A percentile compares a stretch with the other conserved stretches of the same genome.
These are phyloP conservation scores for Podila epigama DNA, from an alignment of 192 early-diverging fungal genomes.

Conservation along the genomic window DNA sequence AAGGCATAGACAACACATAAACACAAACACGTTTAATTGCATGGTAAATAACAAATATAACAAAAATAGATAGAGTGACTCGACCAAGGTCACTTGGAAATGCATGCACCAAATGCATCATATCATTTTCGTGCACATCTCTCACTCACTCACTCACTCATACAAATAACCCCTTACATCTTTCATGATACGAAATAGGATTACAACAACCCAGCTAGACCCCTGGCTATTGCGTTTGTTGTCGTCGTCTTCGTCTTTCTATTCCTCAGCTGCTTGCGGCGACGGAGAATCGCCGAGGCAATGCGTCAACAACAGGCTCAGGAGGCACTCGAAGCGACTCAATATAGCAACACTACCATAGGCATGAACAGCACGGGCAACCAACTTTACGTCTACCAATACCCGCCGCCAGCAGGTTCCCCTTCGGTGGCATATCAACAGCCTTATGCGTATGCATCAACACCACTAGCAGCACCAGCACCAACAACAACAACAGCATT, in stretches of 20 bases:
- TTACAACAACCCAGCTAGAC: background rate
- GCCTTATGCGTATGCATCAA: background rate
- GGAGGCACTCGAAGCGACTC: background rate
- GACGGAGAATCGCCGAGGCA: background rate
- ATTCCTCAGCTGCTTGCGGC: conserved; percentile 6
- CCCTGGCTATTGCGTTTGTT: conserved; percentile 9
- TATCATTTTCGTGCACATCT: too few species aligned
- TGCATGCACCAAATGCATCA: too few species aligned
- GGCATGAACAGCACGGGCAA: background rate
- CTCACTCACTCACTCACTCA: too few species aligned
- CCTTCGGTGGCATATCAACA: background rate
- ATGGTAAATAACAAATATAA: too few species aligned
- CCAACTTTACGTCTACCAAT: conserved; percentile 5
- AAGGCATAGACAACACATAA: too few species aligned
- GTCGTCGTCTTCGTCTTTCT: conserved; percentile 11
- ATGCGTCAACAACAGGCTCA: background rate
- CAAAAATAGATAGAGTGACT: too few species aligned
- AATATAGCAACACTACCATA: background rate
- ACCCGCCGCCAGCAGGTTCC: conserved; percentile 7
- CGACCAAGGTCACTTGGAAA: too few species aligned
- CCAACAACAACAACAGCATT: background rate
- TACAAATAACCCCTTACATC: too few species aligned
- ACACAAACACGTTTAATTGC: too few species aligned
- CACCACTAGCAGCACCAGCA: too few species aligned
- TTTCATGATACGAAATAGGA: too few species aligned